Evolutionary conservation across 345 rosid genomes (phyloP).

Genomic region (Citrus unshiu): DNA sequence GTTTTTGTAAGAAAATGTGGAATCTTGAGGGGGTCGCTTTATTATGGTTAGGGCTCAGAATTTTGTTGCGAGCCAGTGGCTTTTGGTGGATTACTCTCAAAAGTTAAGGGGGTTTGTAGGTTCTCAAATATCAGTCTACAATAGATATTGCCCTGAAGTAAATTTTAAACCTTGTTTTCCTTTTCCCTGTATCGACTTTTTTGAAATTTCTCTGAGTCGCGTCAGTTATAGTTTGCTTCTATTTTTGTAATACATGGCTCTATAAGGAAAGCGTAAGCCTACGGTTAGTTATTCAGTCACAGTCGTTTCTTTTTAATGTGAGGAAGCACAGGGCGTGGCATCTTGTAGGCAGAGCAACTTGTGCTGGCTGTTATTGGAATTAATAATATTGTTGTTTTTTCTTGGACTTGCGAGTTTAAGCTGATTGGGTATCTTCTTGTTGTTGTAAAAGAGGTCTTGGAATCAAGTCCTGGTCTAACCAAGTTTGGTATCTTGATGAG

Average conservation of each 20-base stretch:
- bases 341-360: background rate
- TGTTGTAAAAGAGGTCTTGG: background rate
- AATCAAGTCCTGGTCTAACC: background rate
- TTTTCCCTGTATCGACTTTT: background rate
- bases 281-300: background rate
- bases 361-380: background rate
- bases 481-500: background rate
- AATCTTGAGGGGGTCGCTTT: background rate
- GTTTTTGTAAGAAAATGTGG: background rate
- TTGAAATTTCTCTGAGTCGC: background rate
- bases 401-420: background rate
- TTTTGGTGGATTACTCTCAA: background rate
- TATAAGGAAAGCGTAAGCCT: background rate
- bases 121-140: background rate
- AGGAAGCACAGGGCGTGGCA: background rate
- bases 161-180: background rate
- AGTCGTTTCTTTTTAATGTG: background rate
- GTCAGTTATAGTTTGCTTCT: background rate
- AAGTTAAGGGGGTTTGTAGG: background rate
- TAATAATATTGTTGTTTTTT: background rate
- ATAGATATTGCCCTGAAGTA: background rate
- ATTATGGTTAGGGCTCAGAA: no score
- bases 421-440: background rate
- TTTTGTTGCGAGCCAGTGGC: background rate
- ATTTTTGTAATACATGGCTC: background rate